A percentile compares a stretch with the other conserved stretches of the same genome.
Conservation (phyloP, 345 rosid species). For the Salix caprea region DNA sequence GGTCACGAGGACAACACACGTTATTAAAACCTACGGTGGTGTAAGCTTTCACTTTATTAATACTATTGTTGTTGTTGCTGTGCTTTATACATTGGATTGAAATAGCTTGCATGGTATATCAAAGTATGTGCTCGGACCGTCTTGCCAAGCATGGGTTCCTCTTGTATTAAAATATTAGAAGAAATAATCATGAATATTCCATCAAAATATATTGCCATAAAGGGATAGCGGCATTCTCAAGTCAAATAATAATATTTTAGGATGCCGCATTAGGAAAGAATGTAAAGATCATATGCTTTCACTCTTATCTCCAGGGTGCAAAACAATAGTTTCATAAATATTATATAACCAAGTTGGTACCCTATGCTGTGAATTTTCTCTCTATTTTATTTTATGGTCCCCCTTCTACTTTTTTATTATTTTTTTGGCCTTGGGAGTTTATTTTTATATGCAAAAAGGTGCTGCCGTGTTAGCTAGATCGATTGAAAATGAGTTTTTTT, state of each 20-base stretch:
- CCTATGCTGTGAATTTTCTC: not conserved
- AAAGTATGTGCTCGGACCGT: not conserved
- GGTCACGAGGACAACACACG: not conserved
- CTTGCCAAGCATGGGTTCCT: not conserved
- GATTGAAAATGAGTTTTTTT: not conserved
- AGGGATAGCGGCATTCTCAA: conserved; percentile 12
- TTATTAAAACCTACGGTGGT: not conserved
- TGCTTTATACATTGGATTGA: not conserved
- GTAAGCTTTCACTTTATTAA: not conserved
- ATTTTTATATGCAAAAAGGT: not conserved
- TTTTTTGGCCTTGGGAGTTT: not conserved
- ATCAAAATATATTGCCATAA: conserved; percentile 13
- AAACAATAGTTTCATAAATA: conserved; percentile 6
- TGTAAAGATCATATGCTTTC: not conserved
- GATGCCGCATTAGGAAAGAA: conserved; percentile 37
- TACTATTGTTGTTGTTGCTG: not conserved
- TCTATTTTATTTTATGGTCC: not conserved
- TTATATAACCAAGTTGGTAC: conserved; percentile 13
- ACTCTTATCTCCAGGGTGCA: not conserved
- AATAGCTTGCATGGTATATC: not conserved
- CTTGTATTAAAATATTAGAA: conserved; percentile 11
- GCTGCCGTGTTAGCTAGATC: not conserved
- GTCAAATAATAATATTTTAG: not conserved
- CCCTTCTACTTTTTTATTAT: not conserved
- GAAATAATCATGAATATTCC: conserved; percentile 9